Evolutionary conservation across 805 yeast genomes (phyloP), one percentile per base, ranked within the genome.

Genomic region (Myxozyma lipomycoides): DNA sequence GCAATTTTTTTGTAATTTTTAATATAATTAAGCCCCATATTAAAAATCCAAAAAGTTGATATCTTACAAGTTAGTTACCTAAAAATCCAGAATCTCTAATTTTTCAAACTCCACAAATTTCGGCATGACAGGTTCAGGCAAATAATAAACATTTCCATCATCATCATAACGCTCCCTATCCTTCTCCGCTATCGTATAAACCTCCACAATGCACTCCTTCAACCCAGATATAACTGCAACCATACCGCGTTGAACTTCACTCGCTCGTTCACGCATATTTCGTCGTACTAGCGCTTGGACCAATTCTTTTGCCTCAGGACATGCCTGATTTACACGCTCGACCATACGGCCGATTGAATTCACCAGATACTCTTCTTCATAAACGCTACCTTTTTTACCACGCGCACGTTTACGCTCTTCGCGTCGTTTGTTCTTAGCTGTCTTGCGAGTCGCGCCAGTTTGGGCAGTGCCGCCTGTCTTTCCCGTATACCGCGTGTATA

Each of bases 331-430:
- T 51, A 93, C 69, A 61, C 98, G 79, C 48, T 88, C 97, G 30
- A 88, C 69, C 65, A 93, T 75, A 65, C 99, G 81, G 3, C 95
- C 93, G 51, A 87, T 81, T 2, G 97, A 90, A 60, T 79, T 81
- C 43, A 93, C 83, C 49, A 93, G 77, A 67, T 93, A 93, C 67
- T 93, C 98, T 67, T 93, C 98, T 68, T 93, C 99, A 64, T 93
- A 93, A 19, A 93, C 85, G 4, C 97, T 91, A 42, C 98, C 98
- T 72, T 93, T 93, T 73, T 95, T 88, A 53, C 99, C 99, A 62
- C 95, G 81, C 1, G 98, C 99, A 53, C 82, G 78, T 72, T 93
- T 93, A 62, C 98, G 80, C 65, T 91, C 98, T 69, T 91, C 97
- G 59, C 98, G 80, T 67, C 96, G 86, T 59, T 83, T 80, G 68